Evolutionary conservation across 140 eudicot species (phyloP), one percentile per base, ranked within the genome.

Genomic region (Anethum foeniculum): DNA sequence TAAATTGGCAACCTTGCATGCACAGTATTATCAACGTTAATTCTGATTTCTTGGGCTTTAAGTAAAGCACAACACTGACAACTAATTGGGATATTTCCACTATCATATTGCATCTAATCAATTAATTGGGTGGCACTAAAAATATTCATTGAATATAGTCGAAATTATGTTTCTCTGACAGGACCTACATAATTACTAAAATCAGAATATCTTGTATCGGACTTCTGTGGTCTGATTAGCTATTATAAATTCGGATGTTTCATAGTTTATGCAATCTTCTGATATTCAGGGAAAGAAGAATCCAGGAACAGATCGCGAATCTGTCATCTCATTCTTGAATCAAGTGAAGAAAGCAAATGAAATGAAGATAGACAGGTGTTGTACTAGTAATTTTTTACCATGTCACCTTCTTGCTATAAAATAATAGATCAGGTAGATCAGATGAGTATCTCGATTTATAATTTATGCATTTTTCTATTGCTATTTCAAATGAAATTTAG

Each of bases 361-460:
- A 86, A 91, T 91, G 98, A 91, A 90, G 78, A 88, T 93, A n/a
- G 98, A 93, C 87, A 93, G 94, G 98, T 91, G 27, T 48, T 74
- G 72, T 60, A 7, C 7, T 19, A 25, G 75, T 60, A 52, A 34
- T 60, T 19, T 15, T 75, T 52, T 60, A 25, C 64, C 56, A 30
- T 19, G 51, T 74, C 30, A 41, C 4, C 34, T 74, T 74, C 36
- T 14, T 73, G 36, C 54, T 73, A 43, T 16, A 21, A 41, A 71
- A 21, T 21, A 39, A 19, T 43, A 44, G 7, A 8, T 23, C 4
- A 41, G 52, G 77, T 36, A 18, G 76, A 21, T 19, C 16, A 18
- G 27, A 72, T 0, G 27, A 21, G 10, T 52, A 16, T 2, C 21
- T 73, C 10, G 11, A 11, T 34, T 74, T 74, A 18, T 43, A 14